phyloP scores from a whole-genome alignment of 163 green algal species.

The Coccomyxa subellipsoidea region DNA sequence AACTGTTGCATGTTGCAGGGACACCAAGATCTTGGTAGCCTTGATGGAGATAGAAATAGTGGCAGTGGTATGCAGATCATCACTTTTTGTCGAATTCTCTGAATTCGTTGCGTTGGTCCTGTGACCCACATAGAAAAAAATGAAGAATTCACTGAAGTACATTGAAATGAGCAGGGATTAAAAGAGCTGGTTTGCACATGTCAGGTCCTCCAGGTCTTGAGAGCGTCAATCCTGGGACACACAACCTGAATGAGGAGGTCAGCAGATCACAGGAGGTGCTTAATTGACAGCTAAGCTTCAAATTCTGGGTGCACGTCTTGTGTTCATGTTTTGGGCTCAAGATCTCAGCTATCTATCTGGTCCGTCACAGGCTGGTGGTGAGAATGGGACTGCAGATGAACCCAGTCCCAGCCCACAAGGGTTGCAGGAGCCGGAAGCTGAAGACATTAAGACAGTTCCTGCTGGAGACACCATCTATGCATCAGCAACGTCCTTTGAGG shows the following conservation, averaged over 20 bases:
- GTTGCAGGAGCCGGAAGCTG: constrained; percentile 5
- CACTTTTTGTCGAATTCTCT: too few relatives aligned
- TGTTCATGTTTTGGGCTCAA: not conserved
- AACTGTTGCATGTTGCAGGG: too few relatives aligned
- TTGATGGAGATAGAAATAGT: too few relatives aligned
- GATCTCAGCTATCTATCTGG: not conserved
- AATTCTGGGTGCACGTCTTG: not conserved
- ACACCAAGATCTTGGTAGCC: too few relatives aligned
- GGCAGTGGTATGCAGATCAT: too few relatives aligned
- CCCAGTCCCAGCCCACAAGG: not conserved
- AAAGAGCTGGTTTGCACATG: too few relatives aligned
- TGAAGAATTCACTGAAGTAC: too few relatives aligned
- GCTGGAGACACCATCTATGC: constrained; percentile 71
- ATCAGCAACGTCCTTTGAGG: constrained; percentile 72
- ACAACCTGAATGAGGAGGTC: not conserved
- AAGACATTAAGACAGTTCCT: constrained; percentile 36
- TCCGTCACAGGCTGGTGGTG: not conserved
- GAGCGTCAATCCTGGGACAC: not conserved
- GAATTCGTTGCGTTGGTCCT: too few relatives aligned
- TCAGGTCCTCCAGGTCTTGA: not conserved
- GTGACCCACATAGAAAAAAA: too few relatives aligned
- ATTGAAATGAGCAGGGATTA: too few relatives aligned
- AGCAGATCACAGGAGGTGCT: not conserved
- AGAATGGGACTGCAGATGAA: not conserved
- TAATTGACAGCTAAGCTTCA: not conserved